These are phyloP conservation scores for Drechslera avenae DNA, from an alignment of 2,329 filamentous ascomycete genomes.

Conservation along the genomic window DNA sequence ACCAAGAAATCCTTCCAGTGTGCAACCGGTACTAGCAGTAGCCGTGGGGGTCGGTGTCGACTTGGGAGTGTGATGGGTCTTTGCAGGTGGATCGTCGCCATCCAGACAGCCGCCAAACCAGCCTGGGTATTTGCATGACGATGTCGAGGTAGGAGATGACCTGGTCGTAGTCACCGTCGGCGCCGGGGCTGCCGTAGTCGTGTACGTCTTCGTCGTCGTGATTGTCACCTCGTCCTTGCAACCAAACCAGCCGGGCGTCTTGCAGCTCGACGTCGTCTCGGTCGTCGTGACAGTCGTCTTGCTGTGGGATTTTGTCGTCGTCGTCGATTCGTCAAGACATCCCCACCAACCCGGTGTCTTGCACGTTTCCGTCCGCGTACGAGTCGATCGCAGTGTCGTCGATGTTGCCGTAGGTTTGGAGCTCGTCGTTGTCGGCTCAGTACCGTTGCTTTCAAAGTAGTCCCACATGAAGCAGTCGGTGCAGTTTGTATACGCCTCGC, in stretches of 20 bases:
- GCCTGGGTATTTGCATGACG: conserved; percentile 52
- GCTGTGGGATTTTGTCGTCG: conserved; percentile 53
- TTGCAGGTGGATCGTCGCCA: conserved; percentile 51
- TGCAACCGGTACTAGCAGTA: conserved; percentile 25
- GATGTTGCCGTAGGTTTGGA: conserved; percentile 58
- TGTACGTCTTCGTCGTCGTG: conserved; percentile 34
- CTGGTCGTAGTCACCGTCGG: conserved; percentile 41
- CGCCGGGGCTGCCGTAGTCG: conserved; percentile 31
- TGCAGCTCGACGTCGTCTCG: conserved; percentile 50
- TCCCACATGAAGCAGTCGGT: conserved; percentile 93
- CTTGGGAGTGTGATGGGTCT: conserved; percentile 20
- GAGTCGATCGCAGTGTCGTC: conserved; percentile 55
- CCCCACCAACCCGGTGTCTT: conserved; percentile 94
- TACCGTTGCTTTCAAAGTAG: conserved; percentile 90
- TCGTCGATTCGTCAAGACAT: conserved; percentile 70
- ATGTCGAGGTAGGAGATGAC: conserved; percentile 41
- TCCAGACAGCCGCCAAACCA: conserved; percentile 59
- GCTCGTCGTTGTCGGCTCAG: conserved; percentile 67
- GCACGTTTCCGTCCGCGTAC: conserved; percentile 81
- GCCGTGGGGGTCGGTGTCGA: conserved; percentile 22
- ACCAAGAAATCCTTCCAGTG: conserved; percentile 36
- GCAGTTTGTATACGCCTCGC: conserved; percentile 75
- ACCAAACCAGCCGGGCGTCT: conserved; percentile 67
- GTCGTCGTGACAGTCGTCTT: conserved; percentile 52
- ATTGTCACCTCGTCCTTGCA: conserved; percentile 61